Percentiles rank a stretch among this genome's conserved stretches.
Conservation (phyloP, 2,329 filamentous ascomycete genomes). For the Sporothrix inflata region DNA sequence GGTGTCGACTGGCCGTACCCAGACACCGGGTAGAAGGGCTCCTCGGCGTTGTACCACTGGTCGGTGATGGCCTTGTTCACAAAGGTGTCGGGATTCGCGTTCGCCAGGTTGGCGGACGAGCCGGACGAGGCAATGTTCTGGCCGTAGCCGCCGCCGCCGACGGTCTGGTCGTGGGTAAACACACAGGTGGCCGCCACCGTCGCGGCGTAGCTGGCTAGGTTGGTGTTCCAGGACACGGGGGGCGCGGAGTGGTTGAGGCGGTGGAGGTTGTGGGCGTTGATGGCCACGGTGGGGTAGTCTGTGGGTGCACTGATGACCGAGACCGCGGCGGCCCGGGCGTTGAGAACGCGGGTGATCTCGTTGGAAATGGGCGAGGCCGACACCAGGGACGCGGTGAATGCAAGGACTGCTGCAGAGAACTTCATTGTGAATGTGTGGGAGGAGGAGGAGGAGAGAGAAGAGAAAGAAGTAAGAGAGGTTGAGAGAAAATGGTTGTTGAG, state of each 20-base stretch:
- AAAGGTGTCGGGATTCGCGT: constrained; percentile 56
- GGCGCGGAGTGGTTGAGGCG: constrained; percentile 79
- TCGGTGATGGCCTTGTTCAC: constrained; percentile 72
- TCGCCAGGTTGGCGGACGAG: constrained; percentile 45
- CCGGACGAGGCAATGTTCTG: constrained; percentile 84
- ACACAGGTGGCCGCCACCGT: constrained; percentile 67
- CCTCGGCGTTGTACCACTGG: constrained; percentile 87
- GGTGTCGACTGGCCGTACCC: constrained; percentile 65
- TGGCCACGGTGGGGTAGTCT: constrained; percentile 45
- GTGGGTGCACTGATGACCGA: constrained; percentile 29
- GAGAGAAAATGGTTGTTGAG: neutral
- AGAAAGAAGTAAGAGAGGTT: neutral
- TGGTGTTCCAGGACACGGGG: constrained; percentile 66
- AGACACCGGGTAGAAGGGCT: constrained; percentile 55
- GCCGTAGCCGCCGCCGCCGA: constrained; percentile 71
- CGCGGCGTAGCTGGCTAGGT: constrained; percentile 65
- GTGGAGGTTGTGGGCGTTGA: constrained; percentile 84
- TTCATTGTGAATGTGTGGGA: constrained; percentile 50
- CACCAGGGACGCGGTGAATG: constrained; percentile 50
- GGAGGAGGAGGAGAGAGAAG: neutral
- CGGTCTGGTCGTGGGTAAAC: constrained; percentile 73
- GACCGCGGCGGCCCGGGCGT: constrained; percentile 31
- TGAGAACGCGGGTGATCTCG: constrained; percentile 16
- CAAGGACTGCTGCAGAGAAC: constrained; percentile 49
- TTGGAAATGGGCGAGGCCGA: constrained; percentile 52